Evolutionary conservation across 331 rosid species (phyloP), one percentile per base, ranked within the genome.

Genomic region (Pyrus hybrid): DNA sequence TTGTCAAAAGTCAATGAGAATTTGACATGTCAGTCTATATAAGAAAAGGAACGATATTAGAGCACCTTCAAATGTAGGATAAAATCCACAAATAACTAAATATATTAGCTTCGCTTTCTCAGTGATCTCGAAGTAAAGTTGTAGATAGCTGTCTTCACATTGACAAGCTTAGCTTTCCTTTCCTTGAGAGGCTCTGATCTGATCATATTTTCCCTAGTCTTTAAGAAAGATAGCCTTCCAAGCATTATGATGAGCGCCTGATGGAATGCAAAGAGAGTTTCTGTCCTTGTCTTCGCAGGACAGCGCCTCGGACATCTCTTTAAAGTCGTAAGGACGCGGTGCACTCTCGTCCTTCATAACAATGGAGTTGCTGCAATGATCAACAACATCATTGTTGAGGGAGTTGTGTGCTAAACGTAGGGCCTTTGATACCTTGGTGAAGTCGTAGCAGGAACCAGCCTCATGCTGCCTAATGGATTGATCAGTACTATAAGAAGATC

Each of bases 271-370:
- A 29, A 43, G 47, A 8, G 77, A n/a, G 13, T 26, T 37, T 11
- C 33, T 49, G 32, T 17, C 70, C 22, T 73, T 60, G 8, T 62
- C 54, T 8, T 74, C 32, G 45, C 23, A 45, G 4, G 62, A 33
- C 70, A 74, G 61, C 21, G 49, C 70, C 77, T 63, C 61, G 11
- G 77, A 54, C 32, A 74, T 54, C 47, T 63, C 23, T 43, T 23
- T 8, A 12, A 74, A 63, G 62, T 74, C 63, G 14, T 43, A 74
- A 61, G 25, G 22, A 54, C 30, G 41, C 4, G 70, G 45, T 2
- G 63, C 10, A 14, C 30, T 6, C 49, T 45, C 29, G 10, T 63
- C n/a, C 61, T 63, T 29, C 58, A 18, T 7, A 62, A 22, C 26
- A 62, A 43, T 43, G 45, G 69, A 18, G 21, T 26, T 28, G 20